phyloP scores from a whole-genome alignment of 768 basidiomycete genomes.

The Dictyophora rubrovolvata region DNA sequence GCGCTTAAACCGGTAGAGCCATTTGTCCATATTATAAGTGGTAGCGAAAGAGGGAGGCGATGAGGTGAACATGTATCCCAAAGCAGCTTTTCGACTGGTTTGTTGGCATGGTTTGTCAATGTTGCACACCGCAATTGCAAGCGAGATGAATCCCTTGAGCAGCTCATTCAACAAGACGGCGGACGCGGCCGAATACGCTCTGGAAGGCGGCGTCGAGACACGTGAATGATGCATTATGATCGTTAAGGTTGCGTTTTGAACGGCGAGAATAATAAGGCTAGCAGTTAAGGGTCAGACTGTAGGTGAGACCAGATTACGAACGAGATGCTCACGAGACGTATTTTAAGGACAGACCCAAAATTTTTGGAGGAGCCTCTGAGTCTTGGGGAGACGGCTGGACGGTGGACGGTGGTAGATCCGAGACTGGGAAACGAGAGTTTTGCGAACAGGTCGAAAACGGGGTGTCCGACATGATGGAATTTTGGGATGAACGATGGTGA shows the following conservation, averaged over 20 bases:
- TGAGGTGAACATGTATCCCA: neutral
- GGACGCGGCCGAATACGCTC: conserved; percentile 34
- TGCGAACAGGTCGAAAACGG: neutral
- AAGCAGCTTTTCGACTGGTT: conserved; percentile 5
- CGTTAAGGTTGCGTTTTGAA: conserved; percentile 37
- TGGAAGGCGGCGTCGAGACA: conserved; percentile 22
- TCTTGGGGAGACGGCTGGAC: neutral
- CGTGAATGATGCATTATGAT: conserved; percentile 43
- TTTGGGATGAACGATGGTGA: conserved; percentile 2
- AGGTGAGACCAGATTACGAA: neutral
- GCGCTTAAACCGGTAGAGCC: conserved; percentile 15
- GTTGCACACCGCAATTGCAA: conserved; percentile 31
- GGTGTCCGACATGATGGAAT: conserved; percentile 1
- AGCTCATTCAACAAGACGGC: conserved; percentile 44
- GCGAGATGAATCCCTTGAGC: conserved; percentile 36
- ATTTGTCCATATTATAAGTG: neutral
- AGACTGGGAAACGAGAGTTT: neutral
- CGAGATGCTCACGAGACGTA: conserved; percentile 17
- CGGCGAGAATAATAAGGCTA: conserved; percentile 23
- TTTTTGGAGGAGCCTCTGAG: neutral
- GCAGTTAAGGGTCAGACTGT: neutral
- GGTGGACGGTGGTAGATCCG: neutral
- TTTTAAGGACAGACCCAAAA: conserved; percentile 17
- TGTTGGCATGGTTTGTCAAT: neutral
- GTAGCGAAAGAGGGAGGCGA: neutral